Evolutionary conservation across 176 grass and related monocot species (phyloP), one percentile per base, ranked within the genome.

Genomic region (Carex littledalei): DNA sequence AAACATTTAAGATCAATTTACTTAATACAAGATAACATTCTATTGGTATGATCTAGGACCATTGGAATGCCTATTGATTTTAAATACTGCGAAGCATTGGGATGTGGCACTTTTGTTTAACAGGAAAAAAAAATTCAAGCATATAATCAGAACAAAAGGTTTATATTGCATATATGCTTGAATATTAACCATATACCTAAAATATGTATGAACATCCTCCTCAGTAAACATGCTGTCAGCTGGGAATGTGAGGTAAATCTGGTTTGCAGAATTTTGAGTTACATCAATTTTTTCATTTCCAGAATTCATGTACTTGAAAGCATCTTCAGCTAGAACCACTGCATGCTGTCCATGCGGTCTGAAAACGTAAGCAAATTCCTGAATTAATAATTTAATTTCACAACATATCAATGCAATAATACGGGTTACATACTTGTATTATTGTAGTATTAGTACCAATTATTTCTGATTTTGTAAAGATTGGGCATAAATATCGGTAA

Each of bases 181-280:
- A 70, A 31, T 2, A 1, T 31, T 31, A 68, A 86, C 37, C n/a
- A 2, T 66, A 59, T 89, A 94, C 92, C 75, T 88, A 78, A 94
- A 94, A 67, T 92, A 83, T 15, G 35, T 20, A 35, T 22, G 18
- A 56, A 91, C 88, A 67, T 91, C 81, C 22, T 79, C 63, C 15
- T 54, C 45, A 4, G 64, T 88, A 26, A 89, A 88, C 85, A 35
- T 90, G 86, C 92, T 90, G 45, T 89, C 82, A 57, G 87, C 78
- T 18, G 47, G 62, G 63, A 94, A 89, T 13, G 87, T 94, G 58
- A 94, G 82, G 88, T 89, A 94, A 85, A 94, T 91, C 62, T 91
- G 69, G 78, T 89, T 85, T 11, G 67, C 82, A 47, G 57, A 12
- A 56, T 58, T 67, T 54, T 3, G 59, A 16, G 43, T 58, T 34